These are phyloP conservation scores for Citrus cavaleriei DNA, from an alignment of 345 rosid species.

Conservation along the genomic window DNA sequence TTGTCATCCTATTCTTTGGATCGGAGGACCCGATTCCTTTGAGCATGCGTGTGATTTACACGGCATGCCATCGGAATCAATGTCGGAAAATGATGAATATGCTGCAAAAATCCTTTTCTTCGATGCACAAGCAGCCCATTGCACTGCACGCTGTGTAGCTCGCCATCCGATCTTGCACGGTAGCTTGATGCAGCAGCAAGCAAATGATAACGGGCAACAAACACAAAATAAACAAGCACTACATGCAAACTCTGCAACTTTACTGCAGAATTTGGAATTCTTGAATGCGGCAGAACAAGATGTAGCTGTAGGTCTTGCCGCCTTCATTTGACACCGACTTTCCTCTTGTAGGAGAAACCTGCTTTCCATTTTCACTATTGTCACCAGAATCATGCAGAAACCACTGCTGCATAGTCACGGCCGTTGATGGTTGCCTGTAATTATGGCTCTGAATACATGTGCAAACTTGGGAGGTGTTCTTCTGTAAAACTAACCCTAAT, in stretches of 20 bases:
- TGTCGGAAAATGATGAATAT: constrained; percentile 78
- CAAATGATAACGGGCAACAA: constrained; percentile 55
- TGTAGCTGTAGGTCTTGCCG: background rate
- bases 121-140: constrained; percentile 31
- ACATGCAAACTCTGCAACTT: constrained; percentile 42
- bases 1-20: background rate
- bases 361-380: background rate
- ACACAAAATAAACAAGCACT: constrained; percentile 55
- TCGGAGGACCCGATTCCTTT: background rate
- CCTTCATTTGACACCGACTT: background rate
- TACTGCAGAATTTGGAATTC: constrained; percentile 17
- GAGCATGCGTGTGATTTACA: constrained; percentile 1
- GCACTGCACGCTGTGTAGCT: constrained; percentile 24
- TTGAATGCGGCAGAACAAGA: constrained; percentile 1
- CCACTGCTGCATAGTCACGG: background rate
- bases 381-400: background rate
- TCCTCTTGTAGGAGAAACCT: background rate
- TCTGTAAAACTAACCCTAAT: background rate
- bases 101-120: constrained; percentile 32
- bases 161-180: constrained; percentile 60
- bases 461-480: background rate
- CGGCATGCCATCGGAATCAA: constrained; percentile 35
- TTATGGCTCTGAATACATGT: too few species aligned
- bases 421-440: too few species aligned
- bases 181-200: constrained; percentile 48